Base-by-base conservation (phyloP, 2,329 filamentous ascomycete genomes). In the Emergomyces pasteurianus region DNA sequence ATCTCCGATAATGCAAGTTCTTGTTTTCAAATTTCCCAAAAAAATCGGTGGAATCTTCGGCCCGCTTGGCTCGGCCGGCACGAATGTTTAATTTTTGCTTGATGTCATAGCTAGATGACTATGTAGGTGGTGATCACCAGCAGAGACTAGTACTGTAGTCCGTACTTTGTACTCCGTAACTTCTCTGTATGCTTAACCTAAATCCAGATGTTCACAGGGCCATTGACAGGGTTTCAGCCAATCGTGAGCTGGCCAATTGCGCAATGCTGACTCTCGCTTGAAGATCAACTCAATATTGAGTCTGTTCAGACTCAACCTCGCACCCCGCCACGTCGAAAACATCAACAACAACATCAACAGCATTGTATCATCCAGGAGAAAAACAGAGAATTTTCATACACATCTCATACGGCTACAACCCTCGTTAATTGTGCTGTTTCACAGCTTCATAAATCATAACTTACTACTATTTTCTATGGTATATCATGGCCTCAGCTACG, bases 401-500 rank as follows among this genome's bases (percentile, higher is more conserved):
- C 49, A n/a, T 40, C 52, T 26, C 4, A 16, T 50, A 31, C 43
- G 31, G 58, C 34, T 58, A 40, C 31, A 40, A 18, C 42, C 57
- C 21, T 18, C 9, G 14, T n/a, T 34, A 9, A 21, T 26, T 36
- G 16, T 53, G 23, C 10, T 40, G 10, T 36, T 28, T n/a, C 38
- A n/a, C 38, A 21, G 46, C 34, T 28, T 57, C 52, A 23, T 47
- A 18, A 18, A 62, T 62, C 61, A 55, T 55, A 9, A 8, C 7
- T 31, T 31, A 31, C 31, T 31, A 31, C 31, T 31, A 31, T 7
- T 31, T 31, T 16, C 10, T 40, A 14, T 38, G 14, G 14, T 7
- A 34, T 64, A 64, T 55, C 59, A 90, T 90, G 87, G 82, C 86
- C 38, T 89, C 86, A 63, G 81, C 85, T 60, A 86, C 86, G 42